Evolutionary conservation across 2,329 filamentous ascomycete genomes (phyloP), one percentile per base, ranked within the genome.

Genomic region (Hymenoscyphus infarciens): DNA sequence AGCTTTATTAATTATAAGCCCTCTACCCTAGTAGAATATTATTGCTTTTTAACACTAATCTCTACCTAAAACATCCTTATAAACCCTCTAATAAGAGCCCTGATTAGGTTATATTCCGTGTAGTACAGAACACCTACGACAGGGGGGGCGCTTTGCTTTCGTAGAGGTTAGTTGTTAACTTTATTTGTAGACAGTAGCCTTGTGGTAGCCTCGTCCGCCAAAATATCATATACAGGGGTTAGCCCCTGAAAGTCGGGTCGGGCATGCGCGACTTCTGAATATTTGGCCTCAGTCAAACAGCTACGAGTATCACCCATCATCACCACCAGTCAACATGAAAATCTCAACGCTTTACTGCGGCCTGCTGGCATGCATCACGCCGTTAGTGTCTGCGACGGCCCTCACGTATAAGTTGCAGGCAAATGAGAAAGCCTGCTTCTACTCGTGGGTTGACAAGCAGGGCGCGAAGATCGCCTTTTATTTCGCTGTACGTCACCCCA

Each of bases 341-440:
- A 76, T 88, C 68, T 79, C 82, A 66, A 77, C 83, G 67, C 72
- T 90, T 65, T 78, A 86, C 60, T 81, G 84, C 70, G 86, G 88
- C 80, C 83, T 95, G 60, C 75, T 96, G 76, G 89, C 89, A 79
- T 86, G 83, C 73, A 77, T 91, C 67, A 79, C 87, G 62, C 87
- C 89, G 64, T 80, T 89, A 64, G 89, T 88, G 60, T 87, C 90
- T 60, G 92, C 92, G 42, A 99, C 95, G 4, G 93, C 95, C 49
- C 83, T 99, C 74, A 99, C 95, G 56, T 99, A 97, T 82, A 91
- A 93, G 79, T 83, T 99, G 56, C 80, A 83, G 59, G 90, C 95
- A 58, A 91, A 96, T 80, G 95, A 98, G 82, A 92, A 91, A 78
- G 92, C 95, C 64, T 99, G 95, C 82, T 99, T 99, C 85, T 97